Conservation (phyloP, 2,329 filamentous ascomycete genomes). For the Pseudogymnoascus destructans region DNA sequence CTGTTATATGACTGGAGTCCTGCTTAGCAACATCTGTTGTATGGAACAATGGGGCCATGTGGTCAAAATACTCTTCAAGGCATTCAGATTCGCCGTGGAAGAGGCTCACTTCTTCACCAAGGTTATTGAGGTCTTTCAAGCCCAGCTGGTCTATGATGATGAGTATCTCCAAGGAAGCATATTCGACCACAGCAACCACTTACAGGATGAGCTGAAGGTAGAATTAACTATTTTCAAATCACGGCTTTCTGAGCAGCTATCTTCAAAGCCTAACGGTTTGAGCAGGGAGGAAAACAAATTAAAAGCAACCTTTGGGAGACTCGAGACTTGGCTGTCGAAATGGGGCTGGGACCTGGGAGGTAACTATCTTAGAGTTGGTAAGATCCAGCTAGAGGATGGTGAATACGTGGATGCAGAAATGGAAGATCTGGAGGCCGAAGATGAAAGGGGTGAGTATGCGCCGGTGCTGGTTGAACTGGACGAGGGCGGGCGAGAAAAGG, state of each 20-base stretch:
- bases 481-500: constrained; percentile 24
- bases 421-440: constrained; percentile 39
- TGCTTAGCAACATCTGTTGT: constrained; percentile 45
- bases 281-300: constrained; percentile 33
- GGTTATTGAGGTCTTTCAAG: constrained; percentile 39
- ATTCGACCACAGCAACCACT: constrained; percentile 24
- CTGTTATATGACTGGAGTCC: constrained; percentile 42
- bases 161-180: constrained; percentile 32
- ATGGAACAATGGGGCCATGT: constrained; percentile 51
- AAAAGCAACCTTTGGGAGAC: constrained; percentile 34
- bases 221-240: constrained; percentile 42
- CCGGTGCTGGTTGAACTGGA: constrained; percentile 25
- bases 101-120: constrained; percentile 33
- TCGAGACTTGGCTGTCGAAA: constrained; percentile 36
- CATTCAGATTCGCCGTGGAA: constrained; percentile 32
- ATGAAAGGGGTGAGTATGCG: constrained; percentile 29
- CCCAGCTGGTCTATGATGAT: constrained; percentile 42
- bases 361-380: constrained; percentile 36
- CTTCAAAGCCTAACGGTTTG: constrained; percentile 25
- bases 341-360: constrained; percentile 43
- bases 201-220: constrained; percentile 30
- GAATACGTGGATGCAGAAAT: constrained; percentile 36
- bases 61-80: constrained; percentile 38
- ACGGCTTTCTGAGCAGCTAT: constrained; percentile 36
- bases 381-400: constrained; percentile 39